Base-by-base conservation (phyloP, 805 yeast species). In the Metschnikowia borealis region DNA sequence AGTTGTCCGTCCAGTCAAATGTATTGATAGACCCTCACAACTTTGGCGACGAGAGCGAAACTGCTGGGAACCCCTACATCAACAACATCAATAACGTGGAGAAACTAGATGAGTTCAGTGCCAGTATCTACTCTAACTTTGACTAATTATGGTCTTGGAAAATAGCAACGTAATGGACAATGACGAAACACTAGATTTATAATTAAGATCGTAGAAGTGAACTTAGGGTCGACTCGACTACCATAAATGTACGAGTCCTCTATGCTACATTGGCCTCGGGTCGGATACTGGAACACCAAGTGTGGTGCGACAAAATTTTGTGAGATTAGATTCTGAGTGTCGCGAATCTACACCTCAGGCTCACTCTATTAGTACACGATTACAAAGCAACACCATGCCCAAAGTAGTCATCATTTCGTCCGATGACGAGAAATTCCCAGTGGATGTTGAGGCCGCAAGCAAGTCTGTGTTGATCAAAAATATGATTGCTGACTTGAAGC, bases 81-180 rank as follows among this genome's bases (percentile, higher is more conserved):
- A 71, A 69, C 57, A 64, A 54, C 47, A 54, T 71, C 50, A 71
- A 70, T 57, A 68, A 65, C 37, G 58, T 68, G 32, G 83, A 80
- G 15, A 89, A 84, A 55, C 75, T 91, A 50, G 95, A 88, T 56
- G 96, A 89, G 53, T 77, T 91, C 57, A 85, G 96, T 68, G 97
- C 97, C 4, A 78, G 89, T 57, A 91, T 91, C 7, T 91, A 91
- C 66, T 85, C 96, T 17, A 89, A 89, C 61, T 88, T 87, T 55
- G 77, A 73, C 45, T 42, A 42, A 21, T 41, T 23, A n/a, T 20
- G 5, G 38, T 20, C 31, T 15, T 20, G 26, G 1, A 29, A 20
- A 34, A 39, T 11, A 39, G 32, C 42, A 23, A 15, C n/a, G 18
- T 42, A 42, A 42, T 33, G 45, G 33, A 42, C 45, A 42, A 21